These are phyloP conservation scores for Collybia mongolica DNA, from an alignment of 768 basidiomycete species.

Conservation along the genomic window DNA sequence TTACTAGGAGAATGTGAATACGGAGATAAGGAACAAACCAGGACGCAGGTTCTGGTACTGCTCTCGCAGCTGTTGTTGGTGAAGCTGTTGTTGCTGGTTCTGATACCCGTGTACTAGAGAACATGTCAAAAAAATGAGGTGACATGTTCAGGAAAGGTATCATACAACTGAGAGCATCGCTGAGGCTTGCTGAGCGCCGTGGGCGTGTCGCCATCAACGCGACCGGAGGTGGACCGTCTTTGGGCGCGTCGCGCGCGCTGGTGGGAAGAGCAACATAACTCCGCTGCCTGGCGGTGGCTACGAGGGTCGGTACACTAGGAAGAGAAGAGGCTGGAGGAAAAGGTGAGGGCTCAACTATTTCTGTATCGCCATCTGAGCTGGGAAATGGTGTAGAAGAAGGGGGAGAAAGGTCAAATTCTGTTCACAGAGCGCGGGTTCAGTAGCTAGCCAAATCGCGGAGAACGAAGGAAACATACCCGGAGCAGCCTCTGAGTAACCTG, in stretches of 20 bases:
- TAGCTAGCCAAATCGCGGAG: not conserved
- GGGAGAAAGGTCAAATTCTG: conserved; percentile 16
- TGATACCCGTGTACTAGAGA: conserved; percentile 25
- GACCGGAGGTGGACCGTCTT: conserved; percentile 22
- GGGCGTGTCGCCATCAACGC: conserved; percentile 53
- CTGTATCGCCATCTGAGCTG: conserved; percentile 26
- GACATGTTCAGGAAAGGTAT: conserved; percentile 9
- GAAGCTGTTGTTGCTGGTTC: conserved; percentile 20
- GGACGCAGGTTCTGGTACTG: conserved; percentile 32
- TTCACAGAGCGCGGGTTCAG: conserved; percentile 1
- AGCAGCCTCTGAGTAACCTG: conserved; percentile 34
- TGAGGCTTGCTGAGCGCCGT: conserved; percentile 75
- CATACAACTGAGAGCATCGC: conserved; percentile 53
- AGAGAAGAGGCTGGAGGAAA: conserved; percentile 21
- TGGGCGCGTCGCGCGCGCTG: conserved; percentile 12
- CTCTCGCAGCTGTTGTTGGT: conserved; percentile 30
- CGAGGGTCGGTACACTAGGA: conserved; percentile 12
- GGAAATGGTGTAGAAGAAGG: conserved; percentile 21
- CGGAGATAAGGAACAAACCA: conserved; percentile 23
- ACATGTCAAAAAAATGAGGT: not conserved
- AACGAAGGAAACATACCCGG: conserved; percentile 24
- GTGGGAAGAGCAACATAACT: conserved; percentile 26
- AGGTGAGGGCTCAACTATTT: conserved; percentile 26
- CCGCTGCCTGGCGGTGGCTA: conserved; percentile 17
- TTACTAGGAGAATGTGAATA: not conserved